phyloP scores from a whole-genome alignment of 148 eudicot species.

The Linanthus parryae region DNA sequence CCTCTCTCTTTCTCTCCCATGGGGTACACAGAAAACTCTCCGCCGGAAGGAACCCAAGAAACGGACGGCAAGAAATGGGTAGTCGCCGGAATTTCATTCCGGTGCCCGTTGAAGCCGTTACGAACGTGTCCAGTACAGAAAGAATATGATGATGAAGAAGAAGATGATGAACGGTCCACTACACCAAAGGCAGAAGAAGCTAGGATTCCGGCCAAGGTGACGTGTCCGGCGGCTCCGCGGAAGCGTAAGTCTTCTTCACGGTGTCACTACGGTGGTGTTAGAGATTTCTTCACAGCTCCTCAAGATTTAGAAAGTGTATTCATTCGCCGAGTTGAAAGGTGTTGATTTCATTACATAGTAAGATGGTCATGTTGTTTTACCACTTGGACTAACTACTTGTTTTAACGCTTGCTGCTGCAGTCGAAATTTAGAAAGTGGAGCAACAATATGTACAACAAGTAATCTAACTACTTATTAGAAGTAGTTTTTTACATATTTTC shows the following conservation, averaged over 20 bases:
- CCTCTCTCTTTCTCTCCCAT: constrained; percentile 7
- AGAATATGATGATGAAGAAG: constrained; percentile 5
- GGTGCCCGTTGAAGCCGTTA: constrained; percentile 21
- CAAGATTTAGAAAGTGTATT: constrained; percentile 41
- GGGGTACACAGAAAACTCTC: constrained; percentile 13
- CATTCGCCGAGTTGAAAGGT: constrained; percentile 18
- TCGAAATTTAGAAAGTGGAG: too few relatives aligned
- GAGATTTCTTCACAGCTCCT: constrained; percentile 28
- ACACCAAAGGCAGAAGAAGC: constrained; percentile 50
- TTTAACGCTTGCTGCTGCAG: too few relatives aligned
- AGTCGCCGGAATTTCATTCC: constrained; percentile 27
- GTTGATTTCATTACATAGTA: constrained; percentile 8
- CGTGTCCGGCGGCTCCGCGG: constrained; percentile 55
- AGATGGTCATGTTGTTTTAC: too few relatives aligned
- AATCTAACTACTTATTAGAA: too few relatives aligned
- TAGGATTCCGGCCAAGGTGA: constrained; percentile 32
- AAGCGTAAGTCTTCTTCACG: constrained; percentile 32
- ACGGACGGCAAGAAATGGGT: constrained; percentile 28
- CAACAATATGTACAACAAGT: too few relatives aligned
- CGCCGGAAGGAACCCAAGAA: constrained; percentile 13
- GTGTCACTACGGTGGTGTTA: constrained; percentile 15
- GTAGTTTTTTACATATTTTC: too few relatives aligned
- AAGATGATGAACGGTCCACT: constrained; percentile 23
- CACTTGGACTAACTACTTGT: too few relatives aligned
- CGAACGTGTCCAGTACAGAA: constrained; percentile 13